Base-by-base conservation (phyloP, 805 yeast species). In the Lipomyces sp. region DNA sequence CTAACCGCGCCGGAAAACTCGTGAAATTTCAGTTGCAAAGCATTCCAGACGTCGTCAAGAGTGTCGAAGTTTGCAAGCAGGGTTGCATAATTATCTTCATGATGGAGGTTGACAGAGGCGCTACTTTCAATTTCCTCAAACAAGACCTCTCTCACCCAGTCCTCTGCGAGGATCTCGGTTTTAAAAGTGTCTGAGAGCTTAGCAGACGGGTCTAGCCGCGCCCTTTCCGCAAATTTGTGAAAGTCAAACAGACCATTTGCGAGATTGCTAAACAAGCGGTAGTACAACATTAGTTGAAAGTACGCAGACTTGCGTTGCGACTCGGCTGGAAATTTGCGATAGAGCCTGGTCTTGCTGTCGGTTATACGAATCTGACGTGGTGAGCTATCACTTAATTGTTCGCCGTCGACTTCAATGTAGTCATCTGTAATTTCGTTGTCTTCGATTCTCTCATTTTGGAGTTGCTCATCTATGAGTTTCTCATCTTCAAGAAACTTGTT, bases 331-430 rank as follows among this genome's bases (percentile, higher is more conserved):
- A 56, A 46, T 3, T 36, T 19, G 22, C 46, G 37, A 16, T 18
- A 31, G 6, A 11, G 11, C 4, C 60, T 45, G 3, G 61, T 58
- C 33, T 57, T 57, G 29, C 37, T 39, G 44, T 57, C 61, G 1
- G 51, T 29, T 4, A 57, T 45, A 4, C 56, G 45, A 16, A 57
- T 39, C 21, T 31, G 31, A 31, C 53, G 58, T 24, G 34, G 43
- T 7, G 24, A 16, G 7, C 38, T 14, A 2, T 34, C 42, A 3
- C 4, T 22, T 7, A 4, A 7, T 8, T 13, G 42, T 8, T 29
- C 10, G n/a, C n/a, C n/a, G n/a, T n/a, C n/a, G n/a, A n/a, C n/a
- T n/a, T n/a, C n/a, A n/a, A n/a, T n/a, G n/a, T n/a, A n/a, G n/a
- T n/a, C n/a, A n/a, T n/a, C n/a, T n/a, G n/a, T n/a, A n/a, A n/a